phyloP scores from a whole-genome alignment of 2,329 filamentous ascomycete species.

The Aspergillus novoparasiticus region DNA sequence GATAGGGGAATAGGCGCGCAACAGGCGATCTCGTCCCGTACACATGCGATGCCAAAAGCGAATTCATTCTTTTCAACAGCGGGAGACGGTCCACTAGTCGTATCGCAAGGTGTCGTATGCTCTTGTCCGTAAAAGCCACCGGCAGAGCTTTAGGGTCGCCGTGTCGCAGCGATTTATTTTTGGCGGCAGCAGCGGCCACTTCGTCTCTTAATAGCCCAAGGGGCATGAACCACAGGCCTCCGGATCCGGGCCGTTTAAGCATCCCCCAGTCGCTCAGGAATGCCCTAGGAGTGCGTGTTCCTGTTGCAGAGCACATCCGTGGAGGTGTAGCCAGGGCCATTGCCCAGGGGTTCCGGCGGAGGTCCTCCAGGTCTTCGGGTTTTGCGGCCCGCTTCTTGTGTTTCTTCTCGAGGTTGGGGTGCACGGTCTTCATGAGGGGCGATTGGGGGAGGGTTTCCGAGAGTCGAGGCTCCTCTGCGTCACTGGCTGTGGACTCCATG shows the following conservation, averaged over 20 bases:
- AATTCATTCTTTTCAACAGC: constrained; percentile 25
- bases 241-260: constrained; percentile 30
- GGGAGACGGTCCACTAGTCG: constrained; percentile 33
- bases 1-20: constrained; percentile 33
- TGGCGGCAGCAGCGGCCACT: constrained; percentile 14
- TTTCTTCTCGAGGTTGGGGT: constrained; percentile 19
- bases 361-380: constrained; percentile 27
- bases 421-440: constrained; percentile 32
- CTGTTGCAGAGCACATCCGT: constrained; percentile 37
- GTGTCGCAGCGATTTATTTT: neutral
- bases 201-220: constrained; percentile 35
- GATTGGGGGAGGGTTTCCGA: constrained; percentile 41
- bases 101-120: constrained; percentile 23
- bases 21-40: constrained; percentile 20
- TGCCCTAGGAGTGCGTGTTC: constrained; percentile 34
- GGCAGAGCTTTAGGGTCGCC: neutral
- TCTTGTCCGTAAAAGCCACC: neutral
- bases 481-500: neutral
- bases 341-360: constrained; percentile 46
- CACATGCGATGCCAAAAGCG: constrained; percentile 10
- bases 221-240: constrained; percentile 37
- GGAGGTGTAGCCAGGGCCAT: constrained; percentile 40
- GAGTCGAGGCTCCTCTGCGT: constrained; percentile 16
- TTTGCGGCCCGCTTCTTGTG: constrained; percentile 30
- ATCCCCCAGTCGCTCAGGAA: constrained; percentile 41